These are phyloP conservation scores for Staphylotrichum tortipilum DNA, from an alignment of 495 filamentous ascomycete genomes.

Conservation along the genomic window DNA sequence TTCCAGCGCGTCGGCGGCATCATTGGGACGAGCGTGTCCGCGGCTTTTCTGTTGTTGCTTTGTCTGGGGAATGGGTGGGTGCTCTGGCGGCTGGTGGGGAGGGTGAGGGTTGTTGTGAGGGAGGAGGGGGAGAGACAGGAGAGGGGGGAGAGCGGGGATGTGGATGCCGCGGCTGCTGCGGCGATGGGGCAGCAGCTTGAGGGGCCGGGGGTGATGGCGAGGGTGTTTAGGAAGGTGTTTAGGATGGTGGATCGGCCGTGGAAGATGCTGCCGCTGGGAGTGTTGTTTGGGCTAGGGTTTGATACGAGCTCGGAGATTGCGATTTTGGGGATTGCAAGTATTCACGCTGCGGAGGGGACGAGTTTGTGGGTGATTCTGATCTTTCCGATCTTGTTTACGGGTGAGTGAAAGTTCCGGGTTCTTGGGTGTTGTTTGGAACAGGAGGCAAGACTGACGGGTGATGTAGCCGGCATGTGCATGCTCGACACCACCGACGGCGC, in stretches of 20 bases:
- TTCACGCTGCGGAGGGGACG: slow-evolving; percentile 77
- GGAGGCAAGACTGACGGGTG: not conserved
- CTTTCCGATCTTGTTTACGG: slow-evolving; percentile 83
- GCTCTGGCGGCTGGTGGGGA: slow-evolving; percentile 59
- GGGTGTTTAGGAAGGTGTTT: slow-evolving; percentile 67
- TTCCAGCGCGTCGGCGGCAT: slow-evolving; percentile 81
- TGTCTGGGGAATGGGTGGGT: slow-evolving; percentile 84
- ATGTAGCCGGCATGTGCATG: slow-evolving; percentile 75
- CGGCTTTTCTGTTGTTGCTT: slow-evolving; percentile 71
- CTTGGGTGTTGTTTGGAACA: too few relatives aligned
- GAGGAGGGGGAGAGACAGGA: slow-evolving; percentile 20
- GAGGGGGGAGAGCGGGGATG: slow-evolving; percentile 5
- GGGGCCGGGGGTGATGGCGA: slow-evolving; percentile 66
- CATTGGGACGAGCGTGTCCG: slow-evolving; percentile 75
- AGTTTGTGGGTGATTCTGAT: slow-evolving; percentile 92
- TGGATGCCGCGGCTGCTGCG: slow-evolving; percentile 24
- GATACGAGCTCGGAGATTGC: slow-evolving; percentile 95
- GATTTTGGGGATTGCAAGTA: slow-evolving; percentile 76
- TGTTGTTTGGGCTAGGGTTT: slow-evolving; percentile 90
- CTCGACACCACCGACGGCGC: slow-evolving; percentile 86
- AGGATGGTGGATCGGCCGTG: slow-evolving; percentile 80
- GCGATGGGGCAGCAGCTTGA: slow-evolving; percentile 54
- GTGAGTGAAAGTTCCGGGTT: too few relatives aligned
- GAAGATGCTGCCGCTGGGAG: slow-evolving; percentile 94
- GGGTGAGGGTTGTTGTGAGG: slow-evolving; percentile 53